A percentile compares a stretch with the other conserved stretches of the same genome.
phyloP scores from a whole-genome alignment of 1,139 yeast species.

The Candida dubliniensis region DNA sequence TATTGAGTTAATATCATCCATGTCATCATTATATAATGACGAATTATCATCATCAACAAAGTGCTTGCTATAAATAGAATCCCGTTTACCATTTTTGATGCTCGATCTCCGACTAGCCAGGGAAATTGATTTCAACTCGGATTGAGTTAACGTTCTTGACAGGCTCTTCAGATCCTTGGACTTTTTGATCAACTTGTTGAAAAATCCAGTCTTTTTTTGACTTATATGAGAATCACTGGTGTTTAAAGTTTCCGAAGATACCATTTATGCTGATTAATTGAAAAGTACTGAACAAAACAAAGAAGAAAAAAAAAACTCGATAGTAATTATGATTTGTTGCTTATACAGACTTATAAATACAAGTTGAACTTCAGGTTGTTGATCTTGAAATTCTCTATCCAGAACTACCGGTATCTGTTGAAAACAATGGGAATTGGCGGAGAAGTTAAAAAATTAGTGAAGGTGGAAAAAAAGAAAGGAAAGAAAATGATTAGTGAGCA shows the following conservation, averaged over 20 bases:
- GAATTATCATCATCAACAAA: constrained; percentile 14
- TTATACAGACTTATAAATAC: too few relatives aligned
- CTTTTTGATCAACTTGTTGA: constrained; percentile 14
- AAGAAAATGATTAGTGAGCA: too few relatives aligned
- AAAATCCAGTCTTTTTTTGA: constrained; percentile 13
- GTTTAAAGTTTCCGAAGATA: constrained; percentile 5
- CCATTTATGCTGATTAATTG: constrained; percentile 1
- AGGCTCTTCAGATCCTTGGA: constrained; percentile 2
- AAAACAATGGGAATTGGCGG: too few relatives aligned
- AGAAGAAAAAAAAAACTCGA: too few relatives aligned
- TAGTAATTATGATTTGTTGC: too few relatives aligned
- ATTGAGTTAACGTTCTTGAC: background rate
- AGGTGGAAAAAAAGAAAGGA: too few relatives aligned
- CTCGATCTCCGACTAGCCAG: constrained; percentile 6
- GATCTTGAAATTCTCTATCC: too few relatives aligned
- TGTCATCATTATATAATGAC: constrained; percentile 16
- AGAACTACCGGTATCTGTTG: too few relatives aligned
- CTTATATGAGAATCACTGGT: constrained; percentile 6
- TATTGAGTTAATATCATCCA: constrained; percentile 9
- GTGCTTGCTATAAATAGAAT: constrained; percentile 1
- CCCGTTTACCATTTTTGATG: constrained; percentile 1
- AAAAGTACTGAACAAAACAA: too few relatives aligned
- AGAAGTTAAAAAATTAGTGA: too few relatives aligned
- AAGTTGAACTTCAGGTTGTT: too few relatives aligned
- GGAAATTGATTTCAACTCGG: background rate